Evolutionary conservation across 306 rosid genomes (phyloP).

Genomic region (Cajanus cajan): DNA sequence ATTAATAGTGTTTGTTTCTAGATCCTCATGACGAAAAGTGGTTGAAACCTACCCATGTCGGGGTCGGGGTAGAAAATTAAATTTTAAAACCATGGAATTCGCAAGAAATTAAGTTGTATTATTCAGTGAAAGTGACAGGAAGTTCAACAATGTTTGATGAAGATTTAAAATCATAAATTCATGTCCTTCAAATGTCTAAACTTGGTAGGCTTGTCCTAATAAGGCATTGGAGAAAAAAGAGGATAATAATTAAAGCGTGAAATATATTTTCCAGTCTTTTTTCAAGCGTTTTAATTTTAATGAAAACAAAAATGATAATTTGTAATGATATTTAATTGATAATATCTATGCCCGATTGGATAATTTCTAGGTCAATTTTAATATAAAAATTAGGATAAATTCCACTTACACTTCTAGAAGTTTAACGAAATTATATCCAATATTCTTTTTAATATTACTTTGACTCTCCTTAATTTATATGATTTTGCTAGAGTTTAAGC

Average conservation of each 20-base stretch:
- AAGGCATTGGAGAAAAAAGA: neutral
- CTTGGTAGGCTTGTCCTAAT: neutral
- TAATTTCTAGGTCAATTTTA: neutral
- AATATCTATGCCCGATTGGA: neutral
- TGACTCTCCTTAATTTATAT: neutral
- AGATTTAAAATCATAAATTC: neutral
- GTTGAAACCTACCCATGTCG: neutral
- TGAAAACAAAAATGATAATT: neutral
- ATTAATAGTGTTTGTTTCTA: slow-evolving; percentile 10
- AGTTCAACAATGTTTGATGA: neutral
- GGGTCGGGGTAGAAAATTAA: neutral
- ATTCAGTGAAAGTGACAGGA: neutral
- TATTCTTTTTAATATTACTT: neutral
- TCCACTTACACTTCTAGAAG: neutral
- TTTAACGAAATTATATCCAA: neutral
- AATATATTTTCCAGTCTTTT: neutral
- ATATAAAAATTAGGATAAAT: neutral
- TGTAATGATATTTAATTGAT: neutral
- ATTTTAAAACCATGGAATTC: neutral
- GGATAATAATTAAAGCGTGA: neutral
- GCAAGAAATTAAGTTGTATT: neutral
- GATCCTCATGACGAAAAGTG: neutral
- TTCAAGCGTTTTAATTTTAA: neutral
- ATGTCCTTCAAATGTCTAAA: neutral
- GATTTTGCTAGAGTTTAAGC: neutral